Evolutionary conservation across 306 rosid genomes (phyloP).

Genomic region (Mucuna pruriens): DNA sequence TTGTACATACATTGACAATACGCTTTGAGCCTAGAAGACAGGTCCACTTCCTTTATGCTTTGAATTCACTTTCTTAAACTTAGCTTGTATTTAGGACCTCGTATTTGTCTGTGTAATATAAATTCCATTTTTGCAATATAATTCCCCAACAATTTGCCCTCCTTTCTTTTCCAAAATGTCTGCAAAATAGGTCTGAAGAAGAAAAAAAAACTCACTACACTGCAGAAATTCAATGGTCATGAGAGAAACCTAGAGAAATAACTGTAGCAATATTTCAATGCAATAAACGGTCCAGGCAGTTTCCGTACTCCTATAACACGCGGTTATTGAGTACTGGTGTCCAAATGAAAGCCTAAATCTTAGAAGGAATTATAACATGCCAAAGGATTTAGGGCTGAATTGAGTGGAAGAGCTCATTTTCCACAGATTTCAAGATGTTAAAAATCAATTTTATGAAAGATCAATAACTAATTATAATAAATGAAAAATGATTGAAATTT

Average conservation of each 20-base stretch:
- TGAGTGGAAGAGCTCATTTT: background rate
- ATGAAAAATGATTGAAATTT: background rate
- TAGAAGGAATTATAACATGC: background rate
- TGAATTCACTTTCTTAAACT: constrained; percentile 10
- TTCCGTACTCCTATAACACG: too few species aligned
- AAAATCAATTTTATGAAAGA: background rate
- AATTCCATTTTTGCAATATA: constrained; percentile 15
- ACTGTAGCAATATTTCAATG: background rate
- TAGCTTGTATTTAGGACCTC: constrained; percentile 18
- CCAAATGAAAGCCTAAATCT: too few species aligned
- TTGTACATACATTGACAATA: constrained; percentile 90
- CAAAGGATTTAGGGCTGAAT: background rate
- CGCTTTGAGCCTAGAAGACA: constrained; percentile 99
- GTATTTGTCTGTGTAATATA: background rate
- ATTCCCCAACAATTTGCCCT: constrained; percentile 2
- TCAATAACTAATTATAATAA: background rate
- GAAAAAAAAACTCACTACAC: background rate
- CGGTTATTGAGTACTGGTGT: too few species aligned
- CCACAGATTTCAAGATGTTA: background rate
- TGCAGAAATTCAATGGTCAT: background rate
- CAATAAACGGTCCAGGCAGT: too few species aligned
- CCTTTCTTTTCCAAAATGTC: constrained; percentile 3
- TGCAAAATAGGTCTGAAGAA: background rate
- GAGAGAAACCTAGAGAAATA: background rate
- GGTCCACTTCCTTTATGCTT: constrained; percentile 53